Conservation (phyloP, 345 rosid species). For the Eucalyptus sp. region DNA sequence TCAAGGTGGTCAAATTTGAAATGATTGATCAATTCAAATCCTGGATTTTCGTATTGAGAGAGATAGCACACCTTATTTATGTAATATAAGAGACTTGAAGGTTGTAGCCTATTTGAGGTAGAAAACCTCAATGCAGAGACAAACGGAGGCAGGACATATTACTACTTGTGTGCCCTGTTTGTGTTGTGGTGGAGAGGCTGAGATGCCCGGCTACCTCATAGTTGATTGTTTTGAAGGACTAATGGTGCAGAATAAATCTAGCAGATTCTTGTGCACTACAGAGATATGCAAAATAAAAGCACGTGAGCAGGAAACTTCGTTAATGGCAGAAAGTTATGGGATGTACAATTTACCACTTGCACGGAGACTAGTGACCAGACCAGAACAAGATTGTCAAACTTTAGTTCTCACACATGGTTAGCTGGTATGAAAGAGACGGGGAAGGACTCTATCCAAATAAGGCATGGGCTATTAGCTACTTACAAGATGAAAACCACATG, state of each 20-base stretch:
- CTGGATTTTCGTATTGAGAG: neutral
- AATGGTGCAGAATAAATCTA: neutral
- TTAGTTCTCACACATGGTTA: too few species aligned
- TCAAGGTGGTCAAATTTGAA: too few species aligned
- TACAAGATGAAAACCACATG: neutral
- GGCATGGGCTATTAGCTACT: neutral
- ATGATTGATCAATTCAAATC: too few species aligned
- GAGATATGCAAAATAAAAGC: neutral
- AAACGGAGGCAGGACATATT: neutral
- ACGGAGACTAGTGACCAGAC: too few species aligned
- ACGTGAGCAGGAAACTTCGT: neutral
- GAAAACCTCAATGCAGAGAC: too few species aligned
- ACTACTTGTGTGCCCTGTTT: accelerated
- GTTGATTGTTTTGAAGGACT: neutral
- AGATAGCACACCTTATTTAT: neutral
- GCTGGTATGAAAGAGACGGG: too few species aligned
- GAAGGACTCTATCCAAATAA: too few species aligned
- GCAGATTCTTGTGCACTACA: too few species aligned
- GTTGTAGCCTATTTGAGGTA: too few species aligned
- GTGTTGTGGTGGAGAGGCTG: neutral
- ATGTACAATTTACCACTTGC: too few species aligned
- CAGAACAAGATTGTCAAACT: too few species aligned
- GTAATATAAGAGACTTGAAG: too few species aligned
- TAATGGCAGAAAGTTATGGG: neutral
- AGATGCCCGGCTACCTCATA: neutral